Conservation (phyloP, 371 early-diverging fungal genomes). For the Mucor ambiguus region DNA sequence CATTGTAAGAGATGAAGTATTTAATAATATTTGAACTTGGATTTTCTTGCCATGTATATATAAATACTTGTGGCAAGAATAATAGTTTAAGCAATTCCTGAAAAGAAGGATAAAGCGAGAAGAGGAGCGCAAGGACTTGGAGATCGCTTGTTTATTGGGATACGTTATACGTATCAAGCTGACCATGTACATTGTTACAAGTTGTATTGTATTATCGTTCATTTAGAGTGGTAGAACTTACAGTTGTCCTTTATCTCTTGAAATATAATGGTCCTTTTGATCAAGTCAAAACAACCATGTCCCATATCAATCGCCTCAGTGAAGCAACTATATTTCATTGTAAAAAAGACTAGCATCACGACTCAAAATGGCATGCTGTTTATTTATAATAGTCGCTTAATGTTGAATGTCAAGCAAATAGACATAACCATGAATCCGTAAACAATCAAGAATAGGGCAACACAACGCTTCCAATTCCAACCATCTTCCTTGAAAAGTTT, state of each 20-base stretch:
- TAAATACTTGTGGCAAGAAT: background rate
- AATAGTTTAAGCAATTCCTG: background rate
- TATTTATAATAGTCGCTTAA: constrained; percentile 31
- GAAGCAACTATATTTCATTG: background rate
- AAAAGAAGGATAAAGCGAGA: background rate
- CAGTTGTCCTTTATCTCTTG: constrained; percentile 1
- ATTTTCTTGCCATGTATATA: background rate
- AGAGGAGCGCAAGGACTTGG: background rate
- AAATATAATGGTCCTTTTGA: background rate
- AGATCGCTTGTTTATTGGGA: background rate
- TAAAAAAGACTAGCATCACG: background rate
- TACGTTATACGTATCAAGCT: background rate
- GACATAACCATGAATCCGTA: constrained; percentile 71
- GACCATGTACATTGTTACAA: background rate
- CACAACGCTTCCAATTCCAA: constrained; percentile 53
- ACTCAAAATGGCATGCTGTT: background rate
- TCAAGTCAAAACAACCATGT: background rate
- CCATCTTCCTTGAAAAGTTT: constrained; percentile 66
- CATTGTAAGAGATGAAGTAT: background rate
- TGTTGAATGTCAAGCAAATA: constrained; percentile 65
- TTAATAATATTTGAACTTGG: background rate
- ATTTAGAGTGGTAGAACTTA: background rate
- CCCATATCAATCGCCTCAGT: background rate
- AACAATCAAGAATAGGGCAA: constrained; percentile 49
- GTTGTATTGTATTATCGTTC: background rate